Evolutionary conservation across 306 rosid genomes (phyloP).

Genomic region (Vigna unguiculata): DNA sequence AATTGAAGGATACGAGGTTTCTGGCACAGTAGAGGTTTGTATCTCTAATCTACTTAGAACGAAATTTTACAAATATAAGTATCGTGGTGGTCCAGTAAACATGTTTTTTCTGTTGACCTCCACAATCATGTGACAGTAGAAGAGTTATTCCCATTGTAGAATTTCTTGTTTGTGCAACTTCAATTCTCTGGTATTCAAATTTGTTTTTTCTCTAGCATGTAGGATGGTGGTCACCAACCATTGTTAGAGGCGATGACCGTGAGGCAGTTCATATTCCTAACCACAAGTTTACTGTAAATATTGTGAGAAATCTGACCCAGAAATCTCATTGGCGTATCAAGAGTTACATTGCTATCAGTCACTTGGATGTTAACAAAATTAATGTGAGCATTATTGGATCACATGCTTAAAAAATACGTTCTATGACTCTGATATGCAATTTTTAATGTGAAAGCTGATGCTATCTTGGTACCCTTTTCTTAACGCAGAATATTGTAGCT

Average conservation of each 20-base stretch:
- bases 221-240: slow-evolving; percentile 99
- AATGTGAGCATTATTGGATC: slow-evolving; percentile 72
- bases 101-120: background rate
- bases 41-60: slow-evolving; percentile 28
- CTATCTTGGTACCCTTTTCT: slow-evolving; percentile 22
- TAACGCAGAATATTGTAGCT: slow-evolving; percentile 82
- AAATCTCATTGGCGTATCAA: slow-evolving; percentile 99
- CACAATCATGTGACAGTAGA: slow-evolving; percentile 29
- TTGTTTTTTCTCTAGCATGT: slow-evolving; percentile 71
- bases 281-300: slow-evolving; percentile 94
- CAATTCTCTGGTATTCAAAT: slow-evolving; percentile 23
- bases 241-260: slow-evolving; percentile 97
- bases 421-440: slow-evolving; percentile 38
- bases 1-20: slow-evolving; percentile 98
- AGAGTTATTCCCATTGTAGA: slow-evolving; percentile 20
- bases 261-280: slow-evolving; percentile 99
- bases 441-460: slow-evolving; percentile 36
- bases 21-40: slow-evolving; percentile 98
- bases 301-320: slow-evolving; percentile 95
- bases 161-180: slow-evolving; percentile 38
- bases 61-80: slow-evolving; percentile 12
- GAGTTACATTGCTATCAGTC: slow-evolving; percentile 87
- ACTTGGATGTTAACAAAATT: slow-evolving; percentile 92
- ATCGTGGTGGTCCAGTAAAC: slow-evolving; percentile 6
- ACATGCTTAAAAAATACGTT: slow-evolving; percentile 32